Evolutionary conservation across 139 green algal species (phyloP).

Genomic region (Chlorella sp.): DNA sequence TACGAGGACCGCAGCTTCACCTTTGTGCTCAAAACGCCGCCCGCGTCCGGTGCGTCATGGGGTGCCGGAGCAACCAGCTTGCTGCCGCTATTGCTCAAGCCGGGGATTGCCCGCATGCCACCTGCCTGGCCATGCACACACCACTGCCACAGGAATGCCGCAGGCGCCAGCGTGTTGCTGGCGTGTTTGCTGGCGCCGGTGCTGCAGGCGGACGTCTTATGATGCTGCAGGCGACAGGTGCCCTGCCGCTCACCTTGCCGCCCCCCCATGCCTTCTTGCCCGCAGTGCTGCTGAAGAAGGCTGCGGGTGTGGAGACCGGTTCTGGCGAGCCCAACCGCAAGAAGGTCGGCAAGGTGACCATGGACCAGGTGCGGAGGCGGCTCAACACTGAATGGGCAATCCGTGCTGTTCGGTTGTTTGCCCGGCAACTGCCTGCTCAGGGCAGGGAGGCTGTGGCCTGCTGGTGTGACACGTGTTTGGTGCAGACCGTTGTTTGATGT

Average conservation of each 20-base stretch:
- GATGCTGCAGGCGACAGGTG: background rate
- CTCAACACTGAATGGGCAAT: no score
- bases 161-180: background rate
- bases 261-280: background rate
- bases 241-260: background rate
- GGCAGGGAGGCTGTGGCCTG: slow-evolving; percentile 26
- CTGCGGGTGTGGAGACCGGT: slow-evolving; percentile 84
- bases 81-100: no score
- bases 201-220: background rate
- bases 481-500: slow-evolving; percentile 2
- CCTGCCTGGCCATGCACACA: no score
- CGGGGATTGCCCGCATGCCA: no score
- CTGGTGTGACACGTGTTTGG: no score
- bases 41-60: slow-evolving; percentile 73
- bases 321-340: slow-evolving; percentile 82
- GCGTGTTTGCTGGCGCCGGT: background rate
- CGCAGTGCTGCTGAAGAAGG: slow-evolving; percentile 92
- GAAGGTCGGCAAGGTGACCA: slow-evolving; percentile 90
- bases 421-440: no score
- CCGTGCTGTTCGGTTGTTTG: slow-evolving; percentile 13
- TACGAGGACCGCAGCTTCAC: slow-evolving; percentile 99
- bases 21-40: slow-evolving; percentile 99
- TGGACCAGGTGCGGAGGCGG: slow-evolving; percentile 75
- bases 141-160: background rate
- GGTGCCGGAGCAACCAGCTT: no score